Evolutionary conservation across 495 filamentous ascomycete genomes (phyloP).

Genomic region (Penicillium flavigenum): DNA sequence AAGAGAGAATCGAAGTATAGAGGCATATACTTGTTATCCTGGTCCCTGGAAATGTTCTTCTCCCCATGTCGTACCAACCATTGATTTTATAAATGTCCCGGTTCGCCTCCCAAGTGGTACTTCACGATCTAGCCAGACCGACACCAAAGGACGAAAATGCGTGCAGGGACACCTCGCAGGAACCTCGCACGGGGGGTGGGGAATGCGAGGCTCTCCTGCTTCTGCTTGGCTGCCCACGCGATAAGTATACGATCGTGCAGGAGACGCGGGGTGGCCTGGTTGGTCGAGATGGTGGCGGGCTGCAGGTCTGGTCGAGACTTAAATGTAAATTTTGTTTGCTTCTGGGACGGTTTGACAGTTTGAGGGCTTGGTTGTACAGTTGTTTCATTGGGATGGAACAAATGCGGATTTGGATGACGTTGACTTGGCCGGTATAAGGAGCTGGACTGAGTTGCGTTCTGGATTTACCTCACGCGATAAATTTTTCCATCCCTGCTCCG

Average conservation of each 20-base stretch:
- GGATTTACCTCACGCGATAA: neutral
- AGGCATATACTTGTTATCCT: neutral
- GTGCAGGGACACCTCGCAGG: constrained; percentile 24
- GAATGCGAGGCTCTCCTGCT: constrained; percentile 18
- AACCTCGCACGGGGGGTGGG: constrained; percentile 24
- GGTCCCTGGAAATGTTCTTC: neutral
- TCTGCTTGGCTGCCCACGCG: constrained; percentile 31
- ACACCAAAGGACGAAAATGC: constrained; percentile 22
- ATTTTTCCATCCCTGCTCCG: constrained; percentile 7
- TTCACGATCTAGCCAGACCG: constrained; percentile 8
- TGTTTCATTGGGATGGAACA: neutral
- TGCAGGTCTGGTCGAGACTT: constrained; percentile 29
- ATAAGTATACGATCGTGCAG: constrained; percentile 18
- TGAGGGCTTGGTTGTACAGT: neutral
- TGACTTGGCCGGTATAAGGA: neutral
- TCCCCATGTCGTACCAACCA: neutral
- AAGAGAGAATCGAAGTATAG: neutral
- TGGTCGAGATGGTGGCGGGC: constrained; percentile 17
- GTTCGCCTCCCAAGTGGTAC: constrained; percentile 10
- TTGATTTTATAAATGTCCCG: constrained; percentile 16
- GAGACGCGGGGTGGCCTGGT: constrained; percentile 14
- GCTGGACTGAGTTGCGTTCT: neutral
- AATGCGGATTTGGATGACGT: neutral
- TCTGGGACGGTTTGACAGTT: constrained; percentile 6
- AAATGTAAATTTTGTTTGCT: constrained; percentile 16